Base-by-base conservation (phyloP, 371 early-diverging fungal species). In the Umbelopsis sp. region DNA sequence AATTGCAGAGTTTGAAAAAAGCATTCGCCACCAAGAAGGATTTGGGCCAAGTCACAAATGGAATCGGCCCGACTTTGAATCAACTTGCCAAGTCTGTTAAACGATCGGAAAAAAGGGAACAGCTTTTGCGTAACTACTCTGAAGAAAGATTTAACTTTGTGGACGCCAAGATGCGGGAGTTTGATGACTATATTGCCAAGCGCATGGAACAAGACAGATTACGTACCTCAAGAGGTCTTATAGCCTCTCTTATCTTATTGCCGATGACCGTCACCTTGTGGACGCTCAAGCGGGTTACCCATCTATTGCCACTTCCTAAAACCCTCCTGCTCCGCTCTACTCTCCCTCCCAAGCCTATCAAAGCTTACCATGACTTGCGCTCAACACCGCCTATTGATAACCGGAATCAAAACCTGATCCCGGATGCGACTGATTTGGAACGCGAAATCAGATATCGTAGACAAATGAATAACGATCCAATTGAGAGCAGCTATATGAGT, bases 21-120 rank as follows among this genome's bases (percentile, higher is more conserved):
- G 88, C 86, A 9, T 87, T 81, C 76, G 89, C 88, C 18, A 90
- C 89, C 32, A 89, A 89, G 75, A 78, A 83, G 25, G 91, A 89
- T 65, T 70, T 90, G n/a, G 80, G 80, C 24, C 86, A 87, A 70
- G 85, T 85, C 7, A 76, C 79, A n/a, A 71, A 71, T 35, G 74
- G 70, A 18, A 64, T 78, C 12, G 76, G 69, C 35, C 76, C 76
- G 5, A 69, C 73, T 1, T 50, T 82, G 20, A 65, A 73, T 22
- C 86, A 86, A 63, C 70, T 89, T 38, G 73, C 84, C 63, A 87
- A 87, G 65, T 77, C 86, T 29, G 75, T 89, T 18, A 80, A 81
- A 65, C 78, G 83, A 67, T 77, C 80, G 38, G 87, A 88, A 67
- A 81, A 80, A 69, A 80, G 83, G 67, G 86, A 87, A 68, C 63